These are phyloP conservation scores for Ceratocystis alfenasii DNA, from an alignment of 2,329 filamentous ascomycete genomes.

Conservation along the genomic window DNA sequence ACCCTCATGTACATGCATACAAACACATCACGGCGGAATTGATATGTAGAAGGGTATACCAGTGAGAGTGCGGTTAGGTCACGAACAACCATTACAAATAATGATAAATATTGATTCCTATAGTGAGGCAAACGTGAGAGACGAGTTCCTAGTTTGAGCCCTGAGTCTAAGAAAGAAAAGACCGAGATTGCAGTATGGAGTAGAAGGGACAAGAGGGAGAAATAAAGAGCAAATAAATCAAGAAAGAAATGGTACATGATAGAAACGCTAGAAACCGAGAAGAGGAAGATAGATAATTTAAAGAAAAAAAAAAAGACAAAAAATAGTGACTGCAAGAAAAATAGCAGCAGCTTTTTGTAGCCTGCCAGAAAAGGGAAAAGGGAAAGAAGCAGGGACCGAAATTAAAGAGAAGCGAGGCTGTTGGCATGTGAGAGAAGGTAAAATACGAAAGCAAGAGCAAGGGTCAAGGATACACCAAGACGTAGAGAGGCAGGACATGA, in stretches of 20 bases:
- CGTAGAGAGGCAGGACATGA: background rate
- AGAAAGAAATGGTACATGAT: conserved; percentile 3
- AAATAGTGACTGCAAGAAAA: conserved; percentile 20
- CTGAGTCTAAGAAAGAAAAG: background rate
- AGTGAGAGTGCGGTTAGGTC: background rate
- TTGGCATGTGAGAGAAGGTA: background rate
- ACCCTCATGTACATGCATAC: no score
- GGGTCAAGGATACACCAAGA: background rate
- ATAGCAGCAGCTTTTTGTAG: background rate
- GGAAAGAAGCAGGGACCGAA: background rate
- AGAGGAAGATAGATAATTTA: conserved; percentile 20
- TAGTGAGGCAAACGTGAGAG: background rate
- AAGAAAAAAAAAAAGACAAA: conserved; percentile 19
- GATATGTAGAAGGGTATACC: background rate
- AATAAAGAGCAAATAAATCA: background rate
- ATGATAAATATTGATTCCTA: background rate
- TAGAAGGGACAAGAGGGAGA: background rate
- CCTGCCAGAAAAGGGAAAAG: background rate
- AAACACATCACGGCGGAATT: no score
- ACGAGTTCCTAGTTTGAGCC: background rate
- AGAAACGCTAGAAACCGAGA: conserved; percentile 13
- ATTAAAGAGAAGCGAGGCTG: conserved; percentile 1
- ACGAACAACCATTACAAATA: background rate
- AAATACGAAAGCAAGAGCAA: background rate
- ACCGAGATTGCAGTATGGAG: background rate